Conservation (phyloP, 2,329 filamentous ascomycete genomes). For the Aspergillus amoenus region DNA sequence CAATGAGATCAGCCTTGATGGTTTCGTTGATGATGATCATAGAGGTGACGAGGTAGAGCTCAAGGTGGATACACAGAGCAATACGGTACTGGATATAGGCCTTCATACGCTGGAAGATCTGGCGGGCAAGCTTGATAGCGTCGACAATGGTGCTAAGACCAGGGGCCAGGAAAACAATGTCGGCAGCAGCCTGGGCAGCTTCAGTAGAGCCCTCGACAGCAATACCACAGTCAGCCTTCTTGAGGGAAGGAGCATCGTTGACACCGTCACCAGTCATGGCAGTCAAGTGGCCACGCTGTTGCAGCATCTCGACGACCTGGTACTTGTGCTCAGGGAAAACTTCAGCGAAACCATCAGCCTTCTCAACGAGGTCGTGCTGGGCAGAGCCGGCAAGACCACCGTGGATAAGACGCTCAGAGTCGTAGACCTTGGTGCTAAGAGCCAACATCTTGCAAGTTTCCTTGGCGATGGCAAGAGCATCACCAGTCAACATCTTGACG, state of each 20-base stretch:
- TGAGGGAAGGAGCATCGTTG: slow-evolving; percentile 71
- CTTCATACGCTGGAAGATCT: slow-evolving; percentile 79
- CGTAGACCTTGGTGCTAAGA: slow-evolving; percentile 77
- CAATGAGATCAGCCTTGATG: slow-evolving; percentile 68
- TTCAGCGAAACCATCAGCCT: slow-evolving; percentile 71
- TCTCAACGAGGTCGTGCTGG: slow-evolving; percentile 74
- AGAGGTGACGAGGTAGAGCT: slow-evolving; percentile 73
- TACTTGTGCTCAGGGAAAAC: slow-evolving; percentile 77
- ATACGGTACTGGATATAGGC: slow-evolving; percentile 76
- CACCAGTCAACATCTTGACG: slow-evolving; percentile 81
- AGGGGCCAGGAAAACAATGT: slow-evolving; percentile 73
- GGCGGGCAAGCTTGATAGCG: slow-evolving; percentile 71
- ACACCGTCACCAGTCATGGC: slow-evolving; percentile 78
- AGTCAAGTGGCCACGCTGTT: slow-evolving; percentile 70
- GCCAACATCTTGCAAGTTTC: slow-evolving; percentile 81
- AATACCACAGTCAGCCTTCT: slow-evolving; percentile 74
- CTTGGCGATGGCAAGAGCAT: slow-evolving; percentile 76
- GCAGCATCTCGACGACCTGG: slow-evolving; percentile 73
- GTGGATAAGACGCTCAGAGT: slow-evolving; percentile 74
- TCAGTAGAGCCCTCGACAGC: slow-evolving; percentile 71
- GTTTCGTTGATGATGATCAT: slow-evolving; percentile 82
- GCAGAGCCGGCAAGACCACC: slow-evolving; percentile 71
- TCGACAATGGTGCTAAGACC: slow-evolving; percentile 70
- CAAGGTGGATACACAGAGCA: slow-evolving; percentile 70
- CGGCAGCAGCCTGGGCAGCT: slow-evolving; percentile 69